phyloP scores from a whole-genome alignment of 139 green algal genomes.

The Tetraselmis chui region DNA sequence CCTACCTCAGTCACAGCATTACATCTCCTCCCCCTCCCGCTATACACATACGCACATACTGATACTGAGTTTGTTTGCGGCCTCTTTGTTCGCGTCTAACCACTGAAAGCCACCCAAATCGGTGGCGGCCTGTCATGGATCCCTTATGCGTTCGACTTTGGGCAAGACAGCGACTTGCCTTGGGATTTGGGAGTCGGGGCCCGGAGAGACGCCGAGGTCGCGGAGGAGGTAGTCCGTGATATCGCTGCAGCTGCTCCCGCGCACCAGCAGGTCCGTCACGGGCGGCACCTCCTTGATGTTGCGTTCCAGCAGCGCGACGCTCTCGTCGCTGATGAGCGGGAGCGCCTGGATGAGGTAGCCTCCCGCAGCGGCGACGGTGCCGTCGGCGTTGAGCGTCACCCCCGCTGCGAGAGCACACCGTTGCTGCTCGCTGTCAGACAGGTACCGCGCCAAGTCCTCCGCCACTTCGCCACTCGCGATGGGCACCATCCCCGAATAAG shows the following conservation, averaged over 20 bases:
- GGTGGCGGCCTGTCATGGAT: no score
- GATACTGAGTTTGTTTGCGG: no score
- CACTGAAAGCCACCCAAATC: no score
- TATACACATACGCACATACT: no score
- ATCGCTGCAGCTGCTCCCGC: conserved; percentile 1
- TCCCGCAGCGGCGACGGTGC: conserved; percentile 53
- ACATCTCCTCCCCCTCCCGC: no score
- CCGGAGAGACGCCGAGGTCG: conserved; percentile 1
- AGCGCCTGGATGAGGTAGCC: conserved; percentile 64
- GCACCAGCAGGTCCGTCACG: conserved; percentile 10
- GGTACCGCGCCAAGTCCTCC: conserved; percentile 84
- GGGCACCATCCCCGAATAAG: conserved; percentile 61
- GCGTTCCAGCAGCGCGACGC: conserved; percentile 17
- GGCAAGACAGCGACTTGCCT: no score
- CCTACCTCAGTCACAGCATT: no score
- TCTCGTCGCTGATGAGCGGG: conserved; percentile 20
- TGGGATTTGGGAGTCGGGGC: background rate
- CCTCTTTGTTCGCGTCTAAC: no score
- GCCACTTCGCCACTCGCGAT: conserved; percentile 71
- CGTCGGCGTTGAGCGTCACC: conserved; percentile 64
- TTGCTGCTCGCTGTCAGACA: conserved; percentile 66
- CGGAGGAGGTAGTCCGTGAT: conserved; percentile 12
- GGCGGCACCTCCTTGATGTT: conserved; percentile 12
- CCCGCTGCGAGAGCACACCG: conserved; percentile 76
- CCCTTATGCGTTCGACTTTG: no score